A percentile compares a stretch with the other conserved stretches of the same genome.
phyloP scores from a whole-genome alignment of 768 basidiomycete genomes.

The Calocera cornea region DNA sequence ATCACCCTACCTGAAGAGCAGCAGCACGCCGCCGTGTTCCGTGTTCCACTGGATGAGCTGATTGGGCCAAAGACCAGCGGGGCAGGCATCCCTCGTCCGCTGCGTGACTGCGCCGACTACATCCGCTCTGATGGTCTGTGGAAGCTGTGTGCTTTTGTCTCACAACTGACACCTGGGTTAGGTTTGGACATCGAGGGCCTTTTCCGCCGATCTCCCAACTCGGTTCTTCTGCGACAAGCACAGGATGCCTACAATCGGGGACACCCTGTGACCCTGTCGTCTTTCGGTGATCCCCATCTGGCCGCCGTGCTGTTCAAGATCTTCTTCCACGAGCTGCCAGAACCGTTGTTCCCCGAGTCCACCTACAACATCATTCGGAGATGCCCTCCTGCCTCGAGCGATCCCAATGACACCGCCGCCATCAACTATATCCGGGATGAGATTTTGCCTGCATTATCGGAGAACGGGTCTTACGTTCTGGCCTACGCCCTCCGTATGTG shows the following conservation, averaged over 20 bases:
- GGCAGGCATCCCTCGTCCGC: slow-evolving; percentile 64
- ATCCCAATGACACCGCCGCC: slow-evolving; percentile 42
- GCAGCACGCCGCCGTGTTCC: slow-evolving; percentile 49
- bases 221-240: slow-evolving; percentile 53
- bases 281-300: slow-evolving; percentile 62
- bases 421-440: slow-evolving; percentile 55
- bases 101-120: slow-evolving; percentile 61
- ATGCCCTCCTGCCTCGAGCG: slow-evolving; percentile 47
- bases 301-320: slow-evolving; percentile 80
- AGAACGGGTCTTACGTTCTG: slow-evolving; percentile 38
- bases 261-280: slow-evolving; percentile 67
- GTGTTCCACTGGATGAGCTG: slow-evolving; percentile 64
- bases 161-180: slow-evolving; percentile 11
- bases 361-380: slow-evolving; percentile 50
- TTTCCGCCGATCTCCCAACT: slow-evolving; percentile 69
- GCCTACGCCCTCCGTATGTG: slow-evolving; percentile 50
- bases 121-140: slow-evolving; percentile 42
- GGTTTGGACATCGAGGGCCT: slow-evolving; percentile 62
- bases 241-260: slow-evolving; percentile 79
- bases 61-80: slow-evolving; percentile 80
- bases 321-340: slow-evolving; percentile 66
- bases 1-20: slow-evolving; percentile 49
- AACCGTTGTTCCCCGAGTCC: slow-evolving; percentile 60
- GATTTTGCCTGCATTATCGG: slow-evolving; percentile 45
- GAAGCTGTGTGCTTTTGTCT: neutral